A percentile compares a stretch with the other conserved stretches of the same genome.
Evolutionary conservation across 371 early-diverging fungal genomes (phyloP).

Genomic region (Lichtheimia hyalospora): DNA sequence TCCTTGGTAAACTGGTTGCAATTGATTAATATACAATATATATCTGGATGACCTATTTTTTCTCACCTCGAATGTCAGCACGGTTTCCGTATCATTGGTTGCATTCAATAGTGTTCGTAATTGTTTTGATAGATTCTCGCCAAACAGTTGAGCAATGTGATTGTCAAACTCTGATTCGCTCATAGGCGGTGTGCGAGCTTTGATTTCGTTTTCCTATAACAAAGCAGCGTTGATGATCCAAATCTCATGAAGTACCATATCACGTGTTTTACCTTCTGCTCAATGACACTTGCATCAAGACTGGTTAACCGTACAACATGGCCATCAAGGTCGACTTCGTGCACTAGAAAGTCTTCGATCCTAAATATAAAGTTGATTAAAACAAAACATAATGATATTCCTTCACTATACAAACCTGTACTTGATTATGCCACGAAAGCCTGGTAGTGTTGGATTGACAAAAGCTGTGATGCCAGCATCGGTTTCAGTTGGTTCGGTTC

Average conservation of each 20-base stretch:
- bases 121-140: slow-evolving; percentile 21
- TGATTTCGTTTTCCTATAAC: background rate
- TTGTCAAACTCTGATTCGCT: slow-evolving; percentile 25
- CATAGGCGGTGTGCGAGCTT: background rate
- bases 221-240: no score
- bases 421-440: slow-evolving; percentile 78
- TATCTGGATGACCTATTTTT: no score
- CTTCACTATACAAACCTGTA: slow-evolving; percentile 51
- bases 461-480: slow-evolving; percentile 81
- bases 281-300: slow-evolving; percentile 32
- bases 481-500: slow-evolving; percentile 42
- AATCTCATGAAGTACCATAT: no score
- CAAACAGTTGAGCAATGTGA: slow-evolving; percentile 19
- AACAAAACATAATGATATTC: no score
- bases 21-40: no score
- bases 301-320: slow-evolving; percentile 66
- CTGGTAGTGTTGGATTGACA: slow-evolving; percentile 58
- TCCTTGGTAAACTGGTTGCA: slow-evolving; percentile 22
- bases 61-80: slow-evolving; percentile 17
- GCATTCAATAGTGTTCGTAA: slow-evolving; percentile 27
- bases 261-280: slow-evolving; percentile 14
- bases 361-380: background rate
- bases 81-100: slow-evolving; percentile 18
- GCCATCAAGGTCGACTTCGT: slow-evolving; percentile 86
- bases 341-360: slow-evolving; percentile 86